Conservation (phyloP, 2,329 filamentous ascomycete genomes). For the Achaetomium macrosporum region DNA sequence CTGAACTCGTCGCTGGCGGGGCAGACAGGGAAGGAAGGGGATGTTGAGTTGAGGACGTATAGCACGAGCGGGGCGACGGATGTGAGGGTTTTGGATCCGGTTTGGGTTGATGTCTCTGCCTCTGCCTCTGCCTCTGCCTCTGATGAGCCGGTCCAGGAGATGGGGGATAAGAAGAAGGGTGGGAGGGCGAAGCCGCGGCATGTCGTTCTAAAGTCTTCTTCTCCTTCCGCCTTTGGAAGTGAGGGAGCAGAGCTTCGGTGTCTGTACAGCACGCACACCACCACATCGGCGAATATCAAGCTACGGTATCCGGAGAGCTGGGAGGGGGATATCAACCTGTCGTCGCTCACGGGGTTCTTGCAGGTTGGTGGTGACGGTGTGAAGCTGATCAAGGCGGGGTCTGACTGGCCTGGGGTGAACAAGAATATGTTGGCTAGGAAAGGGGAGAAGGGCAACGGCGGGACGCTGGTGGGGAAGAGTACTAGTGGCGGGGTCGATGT, state of each 20-base stretch:
- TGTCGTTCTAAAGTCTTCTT: too few species aligned
- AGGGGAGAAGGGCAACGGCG: constrained; percentile 32
- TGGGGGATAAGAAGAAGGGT: neutral
- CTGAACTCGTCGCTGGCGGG: constrained; percentile 21
- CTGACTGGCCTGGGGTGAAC: constrained; percentile 30
- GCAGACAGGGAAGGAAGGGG: constrained; percentile 1
- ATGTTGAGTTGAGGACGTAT: constrained; percentile 33
- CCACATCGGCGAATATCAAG: constrained; percentile 39
- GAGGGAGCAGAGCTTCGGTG: constrained; percentile 23
- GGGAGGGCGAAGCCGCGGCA: neutral
- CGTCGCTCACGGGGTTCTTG: constrained; percentile 38
- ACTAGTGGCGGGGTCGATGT: constrained; percentile 17
- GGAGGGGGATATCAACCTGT: constrained; percentile 40
- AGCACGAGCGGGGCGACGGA: constrained; percentile 40
- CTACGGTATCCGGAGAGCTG: constrained; percentile 44
- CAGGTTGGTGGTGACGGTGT: constrained; percentile 39
- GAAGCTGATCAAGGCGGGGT: constrained; percentile 30
- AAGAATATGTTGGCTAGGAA: constrained; percentile 35
- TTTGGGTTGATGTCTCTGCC: constrained; percentile 33
- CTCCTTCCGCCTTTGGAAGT: too few species aligned
- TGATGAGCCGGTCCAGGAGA: neutral
- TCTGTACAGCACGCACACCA: constrained; percentile 40
- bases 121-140: neutral
- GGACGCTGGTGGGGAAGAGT: constrained; percentile 11
- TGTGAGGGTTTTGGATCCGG: constrained; percentile 38